Evolutionary conservation across 371 early-diverging fungal species (phyloP).

Genomic region (Ordospora colligata): DNA sequence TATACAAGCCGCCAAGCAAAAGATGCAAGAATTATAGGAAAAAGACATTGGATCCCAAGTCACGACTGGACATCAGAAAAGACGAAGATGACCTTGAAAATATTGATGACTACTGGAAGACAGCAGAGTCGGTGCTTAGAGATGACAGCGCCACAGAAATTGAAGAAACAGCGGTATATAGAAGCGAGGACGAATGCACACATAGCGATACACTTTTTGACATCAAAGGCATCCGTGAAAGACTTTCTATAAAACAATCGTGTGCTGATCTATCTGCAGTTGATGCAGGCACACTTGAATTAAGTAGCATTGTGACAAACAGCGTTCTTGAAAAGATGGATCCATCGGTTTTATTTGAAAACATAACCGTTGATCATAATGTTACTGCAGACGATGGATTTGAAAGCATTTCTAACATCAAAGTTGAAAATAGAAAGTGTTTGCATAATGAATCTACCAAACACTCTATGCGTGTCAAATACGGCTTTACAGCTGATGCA

Average conservation of each 20-base stretch:
- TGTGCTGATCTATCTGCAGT: too few relatives aligned
- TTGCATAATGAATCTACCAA: not conserved
- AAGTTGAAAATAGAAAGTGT: too few relatives aligned
- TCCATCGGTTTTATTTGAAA: not conserved
- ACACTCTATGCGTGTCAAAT: not conserved
- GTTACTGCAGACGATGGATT: not conserved
- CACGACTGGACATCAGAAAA: conserved; percentile 29
- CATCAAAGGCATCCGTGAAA: conserved; percentile 34
- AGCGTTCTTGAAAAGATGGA: not conserved
- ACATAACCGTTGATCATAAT: not conserved
- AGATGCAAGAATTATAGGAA: conserved; percentile 20
- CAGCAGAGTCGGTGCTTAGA: conserved; percentile 32
- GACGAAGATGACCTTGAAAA: conserved; percentile 53
- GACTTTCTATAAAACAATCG: not conserved
- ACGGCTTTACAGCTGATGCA: too few relatives aligned
- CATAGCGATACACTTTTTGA: conserved; percentile 44
- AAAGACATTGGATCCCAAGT: conserved; percentile 32
- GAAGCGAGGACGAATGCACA: not conserved
- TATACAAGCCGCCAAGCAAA: conserved; percentile 35
- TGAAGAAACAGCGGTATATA: not conserved
- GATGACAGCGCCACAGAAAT: conserved; percentile 10
- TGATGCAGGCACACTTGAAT: not conserved
- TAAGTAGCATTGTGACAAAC: not conserved
- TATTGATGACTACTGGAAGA: conserved; percentile 53
- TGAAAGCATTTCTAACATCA: not conserved